Evolutionary conservation across 192 early-diverging fungal genomes (phyloP).

Genomic region (Coemansia sp.): DNA sequence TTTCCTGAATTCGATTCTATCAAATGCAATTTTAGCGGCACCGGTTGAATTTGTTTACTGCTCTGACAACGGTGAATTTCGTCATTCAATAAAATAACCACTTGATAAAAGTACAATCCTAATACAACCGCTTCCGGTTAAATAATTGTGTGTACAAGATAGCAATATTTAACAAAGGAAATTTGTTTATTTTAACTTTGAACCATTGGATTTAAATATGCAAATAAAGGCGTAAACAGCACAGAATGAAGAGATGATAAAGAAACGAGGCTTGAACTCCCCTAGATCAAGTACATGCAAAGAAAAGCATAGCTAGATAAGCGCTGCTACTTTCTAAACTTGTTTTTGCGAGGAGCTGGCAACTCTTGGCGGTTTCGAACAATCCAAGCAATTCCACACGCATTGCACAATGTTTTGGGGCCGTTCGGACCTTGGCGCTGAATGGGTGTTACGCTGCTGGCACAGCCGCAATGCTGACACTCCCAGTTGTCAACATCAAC

Average conservation of each 20-base stretch:
- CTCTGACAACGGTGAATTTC: not conserved
- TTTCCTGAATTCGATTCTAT: not conserved
- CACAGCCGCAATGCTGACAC: slow-evolving; percentile 53
- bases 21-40: not conserved
- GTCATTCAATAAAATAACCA: not conserved
- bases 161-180: not conserved
- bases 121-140: not conserved
- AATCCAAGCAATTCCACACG: slow-evolving; percentile 62
- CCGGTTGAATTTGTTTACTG: slow-evolving; percentile 3
- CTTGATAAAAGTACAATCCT: not conserved
- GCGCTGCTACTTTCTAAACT: slow-evolving; percentile 40
- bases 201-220: not conserved
- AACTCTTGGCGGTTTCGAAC: slow-evolving; percentile 52
- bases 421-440: slow-evolving; percentile 61
- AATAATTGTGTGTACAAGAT: not conserved
- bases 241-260: not conserved
- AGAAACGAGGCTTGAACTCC: not conserved
- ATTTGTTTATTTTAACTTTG: not conserved
- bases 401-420: slow-evolving; percentile 65
- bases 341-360: slow-evolving; percentile 47
- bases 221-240: not conserved
- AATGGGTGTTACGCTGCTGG: slow-evolving; percentile 46
- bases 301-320: not conserved
- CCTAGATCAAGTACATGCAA: not conserved
- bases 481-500: slow-evolving; percentile 47